Evolutionary conservation across 352 stramenopile genomes (phyloP), one percentile per base, ranked within the genome.

Genomic region (Globisporangium emineosum): DNA sequence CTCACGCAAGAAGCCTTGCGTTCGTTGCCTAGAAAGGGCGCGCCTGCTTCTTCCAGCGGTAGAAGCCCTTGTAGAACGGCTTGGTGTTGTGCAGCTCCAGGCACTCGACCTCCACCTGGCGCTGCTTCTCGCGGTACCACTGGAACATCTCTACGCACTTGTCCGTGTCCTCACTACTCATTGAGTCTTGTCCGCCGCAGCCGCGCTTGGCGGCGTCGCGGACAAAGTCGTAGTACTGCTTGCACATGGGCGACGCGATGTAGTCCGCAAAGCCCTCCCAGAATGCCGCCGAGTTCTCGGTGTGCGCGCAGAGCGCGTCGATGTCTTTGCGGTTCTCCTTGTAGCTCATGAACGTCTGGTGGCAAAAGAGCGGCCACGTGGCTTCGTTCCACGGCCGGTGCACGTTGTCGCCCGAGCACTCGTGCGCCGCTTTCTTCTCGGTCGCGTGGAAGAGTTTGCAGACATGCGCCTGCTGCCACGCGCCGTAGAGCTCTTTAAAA

Each of bases 191-290:
- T 7, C 23, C 13, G 70, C 63, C 74, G 55, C 80, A 88, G 4
- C 59, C 57, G 45, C 45, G 45, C 7, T 64, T 65, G 2, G 54
- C 69, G 0, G 81, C 78, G 37, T 62, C 65, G 32, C 78, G 77
- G 10, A 90, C 67, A 42, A 75, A 54, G 30, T 71, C 67, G 56
- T 90, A 90, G 69, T 90, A 90, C n/a, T 49, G 62, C 54, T 85
- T 88, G 58, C 81, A 90, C 19, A 73, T 76, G 42, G 69, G 63
- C 27, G 76, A 73, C 17, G 73, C 81, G 10, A 83, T 73, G 63
- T 81, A 88, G 58, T 87, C 70, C 40, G 75, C 78, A 51, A 71
- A 90, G 32, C 71, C 78, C 60, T 88, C 81, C 75, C 79, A 88
- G 66, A 90, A 88, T 13, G 75, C 64, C 10, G 81, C 69, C 3